Evolutionary conservation across 441 rosid species (phyloP).

Genomic region (Biscutella laevigata): DNA sequence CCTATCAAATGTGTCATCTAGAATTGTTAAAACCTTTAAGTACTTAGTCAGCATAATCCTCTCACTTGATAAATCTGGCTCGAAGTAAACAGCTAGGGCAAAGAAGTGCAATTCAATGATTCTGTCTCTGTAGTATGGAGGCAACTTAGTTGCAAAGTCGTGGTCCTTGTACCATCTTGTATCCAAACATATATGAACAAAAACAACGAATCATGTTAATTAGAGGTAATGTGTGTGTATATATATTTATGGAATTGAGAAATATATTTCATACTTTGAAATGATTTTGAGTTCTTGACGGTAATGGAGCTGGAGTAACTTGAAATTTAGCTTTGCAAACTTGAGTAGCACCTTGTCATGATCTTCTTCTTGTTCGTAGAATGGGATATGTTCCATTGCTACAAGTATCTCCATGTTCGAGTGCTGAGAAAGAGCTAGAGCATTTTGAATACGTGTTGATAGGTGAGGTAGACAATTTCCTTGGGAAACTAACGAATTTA

Average conservation of each 20-base stretch:
- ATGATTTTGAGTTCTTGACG: background rate
- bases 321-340: constrained; percentile 28
- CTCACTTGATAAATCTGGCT: constrained; percentile 24
- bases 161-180: constrained; percentile 34
- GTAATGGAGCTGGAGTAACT: background rate
- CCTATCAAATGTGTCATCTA: constrained; percentile 37
- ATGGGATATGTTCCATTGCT: constrained; percentile 12
- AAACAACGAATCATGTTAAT: no score
- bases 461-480: background rate
- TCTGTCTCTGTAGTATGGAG: constrained; percentile 33
- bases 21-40: background rate
- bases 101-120: constrained; percentile 25
- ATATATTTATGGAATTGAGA: no score
- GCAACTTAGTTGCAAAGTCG: constrained; percentile 11
- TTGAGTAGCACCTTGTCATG: constrained; percentile 22
- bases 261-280: background rate
- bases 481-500: background rate
- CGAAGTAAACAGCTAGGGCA: constrained; percentile 19
- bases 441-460: background rate
- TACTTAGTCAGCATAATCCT: constrained; percentile 22
- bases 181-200: background rate
- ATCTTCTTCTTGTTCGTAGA: constrained; percentile 24
- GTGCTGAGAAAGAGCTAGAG: background rate
- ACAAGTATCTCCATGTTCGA: constrained; percentile 20
- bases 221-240: no score